Percentiles rank a stretch among this genome's conserved stretches.
These are phyloP conservation scores for Coemansia sp. DNA, from an alignment of 192 early-diverging fungal genomes.

Conservation along the genomic window DNA sequence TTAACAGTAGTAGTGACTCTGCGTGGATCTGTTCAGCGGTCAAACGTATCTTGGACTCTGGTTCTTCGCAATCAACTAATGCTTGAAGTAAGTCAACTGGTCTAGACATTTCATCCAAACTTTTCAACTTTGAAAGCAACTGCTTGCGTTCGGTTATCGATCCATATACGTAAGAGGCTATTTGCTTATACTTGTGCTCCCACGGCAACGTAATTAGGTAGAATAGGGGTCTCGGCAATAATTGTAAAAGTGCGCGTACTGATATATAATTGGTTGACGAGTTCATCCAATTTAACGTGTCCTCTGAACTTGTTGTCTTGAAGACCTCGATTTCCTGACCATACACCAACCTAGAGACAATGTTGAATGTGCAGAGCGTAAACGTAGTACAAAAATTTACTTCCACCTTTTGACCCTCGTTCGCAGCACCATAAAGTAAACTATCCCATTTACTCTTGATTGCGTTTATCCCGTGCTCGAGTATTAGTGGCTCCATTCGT, in stretches of 20 bases:
- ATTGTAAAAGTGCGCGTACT: slow-evolving; percentile 19
- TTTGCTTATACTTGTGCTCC: slow-evolving; percentile 23
- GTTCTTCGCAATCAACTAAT: slow-evolving; percentile 35
- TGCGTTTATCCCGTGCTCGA: slow-evolving; percentile 15
- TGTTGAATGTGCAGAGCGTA: slow-evolving; percentile 25
- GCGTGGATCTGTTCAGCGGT: slow-evolving; percentile 27
- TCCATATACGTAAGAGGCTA: slow-evolving; percentile 14
- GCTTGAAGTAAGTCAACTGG: slow-evolving; percentile 38
- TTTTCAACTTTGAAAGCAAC: slow-evolving; percentile 14
- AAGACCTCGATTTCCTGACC: slow-evolving; percentile 25
- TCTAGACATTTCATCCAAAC: background rate
- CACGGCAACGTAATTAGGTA: slow-evolving; percentile 17
- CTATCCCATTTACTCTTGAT: slow-evolving; percentile 17
- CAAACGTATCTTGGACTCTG: slow-evolving; percentile 14
- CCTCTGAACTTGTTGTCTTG: background rate
- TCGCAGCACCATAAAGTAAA: background rate
- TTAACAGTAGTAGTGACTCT: slow-evolving; percentile 28
- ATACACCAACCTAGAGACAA: slow-evolving; percentile 28
- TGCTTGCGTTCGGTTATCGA: slow-evolving; percentile 21
- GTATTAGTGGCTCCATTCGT: slow-evolving; percentile 34
- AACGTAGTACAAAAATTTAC: slow-evolving; percentile 32
- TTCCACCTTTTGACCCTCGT: background rate
- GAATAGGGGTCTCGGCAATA: slow-evolving; percentile 23
- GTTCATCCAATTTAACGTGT: slow-evolving; percentile 26
- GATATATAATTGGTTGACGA: slow-evolving; percentile 23